Evolutionary conservation across 371 early-diverging fungal genomes (phyloP), one percentile per base, ranked within the genome.

Genomic region (Mucor racemosus): DNA sequence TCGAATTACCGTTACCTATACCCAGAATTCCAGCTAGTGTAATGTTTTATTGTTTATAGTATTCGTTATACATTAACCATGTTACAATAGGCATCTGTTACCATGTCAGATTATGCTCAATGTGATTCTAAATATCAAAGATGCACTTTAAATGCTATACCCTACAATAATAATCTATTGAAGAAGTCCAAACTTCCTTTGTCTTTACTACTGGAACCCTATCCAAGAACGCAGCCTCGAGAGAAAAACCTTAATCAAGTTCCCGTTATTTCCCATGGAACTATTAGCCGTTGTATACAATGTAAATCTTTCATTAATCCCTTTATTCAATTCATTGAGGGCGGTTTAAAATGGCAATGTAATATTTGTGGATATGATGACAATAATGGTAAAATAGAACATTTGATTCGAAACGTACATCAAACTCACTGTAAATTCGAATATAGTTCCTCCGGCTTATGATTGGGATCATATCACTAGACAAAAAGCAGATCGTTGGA

Each of bases 291-390:
- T 13, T 95, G 95, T 77, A 80, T 87, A 9, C 80, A 91, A 7
- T 95, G 95, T 82, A 81, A 92, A 53, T 86, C 94, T 1, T 95
- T 94, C 70, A 90, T 95, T 71, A 95, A 94, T 62, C 94, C 94
- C 7, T 95, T 88, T 78, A 86, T 93, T 4, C 80, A 82, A 61
- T 94, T 92, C 70, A 81, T 90, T 1, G 92, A 93, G 67, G 88
- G 88, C 40, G 93, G 92, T 7, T 76, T 87, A 4, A 75, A 89
- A 53, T 95, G 94, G 95, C 84, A 87, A 69, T 95, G 95, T 67
- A 94, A 94, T 73, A 76, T 94, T 75, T 95, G 95, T 75, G 83
- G 79, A n/a, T 67, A 90, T 39, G 83, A 81, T 54, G 84, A 82
- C 42, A 94, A 94, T 71, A 90, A 94, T 64, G 87, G 90, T 88